These are phyloP conservation scores for Thraustotheca clavata DNA, from an alignment of 352 stramenopile species.

Conservation along the genomic window DNA sequence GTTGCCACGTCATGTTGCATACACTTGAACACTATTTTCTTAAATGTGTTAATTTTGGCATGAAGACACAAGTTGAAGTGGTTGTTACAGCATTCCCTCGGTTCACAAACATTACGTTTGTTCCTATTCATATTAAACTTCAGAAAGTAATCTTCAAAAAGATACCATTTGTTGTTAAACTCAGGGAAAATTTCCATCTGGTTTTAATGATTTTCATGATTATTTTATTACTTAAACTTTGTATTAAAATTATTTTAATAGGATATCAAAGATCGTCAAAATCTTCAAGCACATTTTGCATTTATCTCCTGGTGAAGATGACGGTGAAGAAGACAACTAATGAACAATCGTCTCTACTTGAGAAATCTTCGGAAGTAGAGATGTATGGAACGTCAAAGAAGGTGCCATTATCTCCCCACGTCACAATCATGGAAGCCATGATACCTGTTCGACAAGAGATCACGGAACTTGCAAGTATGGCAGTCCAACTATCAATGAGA, in stretches of 20 bases:
- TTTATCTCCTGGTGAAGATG: neutral
- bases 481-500: constrained; percentile 34
- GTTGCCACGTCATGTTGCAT: too few relatives aligned
- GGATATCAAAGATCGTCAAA: neutral
- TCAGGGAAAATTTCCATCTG: neutral
- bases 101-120: too few relatives aligned
- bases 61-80: too few relatives aligned
- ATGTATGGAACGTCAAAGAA: constrained; percentile 2
- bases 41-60: too few relatives aligned
- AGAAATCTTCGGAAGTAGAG: neutral
- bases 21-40: too few relatives aligned
- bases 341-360: constrained; percentile 10
- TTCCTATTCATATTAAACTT: too few relatives aligned
- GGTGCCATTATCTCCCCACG: neutral
- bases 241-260: neutral
- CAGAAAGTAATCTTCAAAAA: too few relatives aligned
- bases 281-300: neutral
- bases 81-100: too few relatives aligned
- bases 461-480: constrained; percentile 34
- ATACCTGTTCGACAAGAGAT: constrained; percentile 26
- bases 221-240: neutral
- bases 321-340: constrained; percentile 2
- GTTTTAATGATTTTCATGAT: neutral
- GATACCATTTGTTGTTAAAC: constrained; percentile 1
- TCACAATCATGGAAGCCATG: neutral